A percentile compares a stretch with the other conserved stretches of the same genome.
Conservation (phyloP, 352 stramenopile species). For the Phytophthora quininea region DNA sequence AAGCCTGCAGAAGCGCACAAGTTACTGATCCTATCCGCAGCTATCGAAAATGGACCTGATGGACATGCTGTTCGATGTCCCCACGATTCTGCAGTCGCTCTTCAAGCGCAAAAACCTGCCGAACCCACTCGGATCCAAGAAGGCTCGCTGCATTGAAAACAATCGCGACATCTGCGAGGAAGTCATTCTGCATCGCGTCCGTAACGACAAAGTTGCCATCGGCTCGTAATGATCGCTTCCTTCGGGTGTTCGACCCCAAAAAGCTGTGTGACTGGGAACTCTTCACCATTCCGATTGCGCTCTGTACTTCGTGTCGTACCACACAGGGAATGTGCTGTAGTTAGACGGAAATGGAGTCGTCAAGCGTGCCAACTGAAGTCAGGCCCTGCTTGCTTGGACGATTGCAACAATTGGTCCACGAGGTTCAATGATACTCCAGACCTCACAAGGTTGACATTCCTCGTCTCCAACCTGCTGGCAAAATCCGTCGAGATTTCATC, state of each 20-base stretch:
- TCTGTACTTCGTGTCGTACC: conserved; percentile 40
- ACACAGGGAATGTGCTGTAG: conserved; percentile 36
- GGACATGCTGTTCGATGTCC: conserved; percentile 36
- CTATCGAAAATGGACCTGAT: conserved; percentile 32
- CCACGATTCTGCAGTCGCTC: conserved; percentile 36
- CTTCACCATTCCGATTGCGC: conserved; percentile 32
- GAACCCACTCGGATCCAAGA: conserved; percentile 39
- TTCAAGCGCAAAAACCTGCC: conserved; percentile 30
- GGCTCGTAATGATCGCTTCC: conserved; percentile 27
- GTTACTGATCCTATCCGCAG: background rate
- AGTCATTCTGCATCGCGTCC: conserved; percentile 33
- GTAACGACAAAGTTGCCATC: conserved; percentile 42
- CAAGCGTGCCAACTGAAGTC: conserved; percentile 32
- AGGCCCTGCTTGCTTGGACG: conserved; percentile 20
- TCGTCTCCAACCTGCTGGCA: conserved; percentile 7
- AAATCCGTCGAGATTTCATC: conserved; percentile 24
- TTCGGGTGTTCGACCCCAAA: conserved; percentile 42
- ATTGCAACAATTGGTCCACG: conserved; percentile 18
- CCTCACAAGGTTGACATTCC: background rate
- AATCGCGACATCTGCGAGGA: conserved; percentile 38
- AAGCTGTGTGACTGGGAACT: conserved; percentile 32
- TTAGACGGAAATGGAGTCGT: conserved; percentile 20
- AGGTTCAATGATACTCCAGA: too few species aligned
- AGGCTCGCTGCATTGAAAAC: conserved; percentile 31
- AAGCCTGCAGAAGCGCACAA: conserved; percentile 4